These are phyloP conservation scores for Peronosclerospora sorghi DNA, from an alignment of 352 stramenopile species.

Conservation along the genomic window DNA sequence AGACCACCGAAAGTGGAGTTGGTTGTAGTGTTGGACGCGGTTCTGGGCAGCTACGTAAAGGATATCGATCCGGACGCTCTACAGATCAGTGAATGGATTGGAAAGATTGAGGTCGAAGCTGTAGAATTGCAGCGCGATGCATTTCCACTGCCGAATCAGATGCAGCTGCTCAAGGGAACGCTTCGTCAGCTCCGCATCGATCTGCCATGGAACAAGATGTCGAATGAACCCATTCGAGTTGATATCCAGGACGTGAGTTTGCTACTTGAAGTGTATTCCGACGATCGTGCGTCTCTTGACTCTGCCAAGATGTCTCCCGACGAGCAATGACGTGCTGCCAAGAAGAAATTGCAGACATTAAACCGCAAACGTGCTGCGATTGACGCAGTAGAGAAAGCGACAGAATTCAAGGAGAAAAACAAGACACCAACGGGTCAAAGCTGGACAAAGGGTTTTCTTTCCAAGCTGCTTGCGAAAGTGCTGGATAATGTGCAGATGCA, in stretches of 20 bases:
- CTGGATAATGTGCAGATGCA: constrained; percentile 81
- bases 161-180: constrained; percentile 62
- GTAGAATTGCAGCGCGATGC: constrained; percentile 69
- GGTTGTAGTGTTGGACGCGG: constrained; percentile 56
- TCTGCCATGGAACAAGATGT: constrained; percentile 64
- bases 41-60: constrained; percentile 78
- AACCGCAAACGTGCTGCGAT: constrained; percentile 68
- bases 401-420: constrained; percentile 45
- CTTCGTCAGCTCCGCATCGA: constrained; percentile 68
- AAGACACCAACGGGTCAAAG: constrained; percentile 12
- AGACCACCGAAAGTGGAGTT: no score
- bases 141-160: constrained; percentile 52
- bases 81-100: constrained; percentile 80
- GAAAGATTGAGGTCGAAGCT: constrained; percentile 73
- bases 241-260: constrained; percentile 72
- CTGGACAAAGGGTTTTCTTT: constrained; percentile 69
- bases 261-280: constrained; percentile 42
- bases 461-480: constrained; percentile 69
- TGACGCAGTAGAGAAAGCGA: constrained; percentile 67
- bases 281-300: constrained; percentile 8
- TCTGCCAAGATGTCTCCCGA: constrained; percentile 7
- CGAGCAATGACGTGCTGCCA: constrained; percentile 13
- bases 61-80: constrained; percentile 79
- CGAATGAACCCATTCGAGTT: constrained; percentile 58
- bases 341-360: constrained; percentile 43